Evolutionary conservation across 1,139 yeast genomes (phyloP).

Genomic region (Candida tropicalis): DNA sequence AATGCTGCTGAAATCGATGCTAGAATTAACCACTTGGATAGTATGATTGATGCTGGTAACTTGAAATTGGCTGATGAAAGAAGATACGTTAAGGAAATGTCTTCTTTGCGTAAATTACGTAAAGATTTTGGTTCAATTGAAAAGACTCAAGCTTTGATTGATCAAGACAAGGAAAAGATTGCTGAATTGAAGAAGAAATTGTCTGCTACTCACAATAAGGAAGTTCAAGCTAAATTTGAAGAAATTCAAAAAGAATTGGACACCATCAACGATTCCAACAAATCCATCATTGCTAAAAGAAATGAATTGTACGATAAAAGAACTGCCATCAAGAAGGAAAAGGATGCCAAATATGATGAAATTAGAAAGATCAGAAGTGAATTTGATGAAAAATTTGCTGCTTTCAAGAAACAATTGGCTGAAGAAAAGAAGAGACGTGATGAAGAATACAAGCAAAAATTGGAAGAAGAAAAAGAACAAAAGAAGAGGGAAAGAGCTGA

Average conservation of each 20-base stretch:
- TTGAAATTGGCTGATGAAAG: constrained; percentile 92
- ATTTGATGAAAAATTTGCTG: constrained; percentile 69
- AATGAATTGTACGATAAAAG: constrained; percentile 66
- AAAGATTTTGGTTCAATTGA: constrained; percentile 79
- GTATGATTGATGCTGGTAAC: constrained; percentile 74
- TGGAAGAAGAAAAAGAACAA: constrained; percentile 59
- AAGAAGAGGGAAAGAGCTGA: constrained; percentile 69
- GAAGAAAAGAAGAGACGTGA: constrained; percentile 72
- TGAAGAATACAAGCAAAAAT: constrained; percentile 61
- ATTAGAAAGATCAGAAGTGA: constrained; percentile 68
- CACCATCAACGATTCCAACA: constrained; percentile 59
- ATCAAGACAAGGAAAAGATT: constrained; percentile 76
- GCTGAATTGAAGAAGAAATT: constrained; percentile 73
- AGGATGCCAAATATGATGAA: constrained; percentile 65
- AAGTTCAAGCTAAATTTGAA: constrained; percentile 62
- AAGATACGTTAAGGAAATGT: constrained; percentile 81
- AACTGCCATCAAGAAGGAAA: constrained; percentile 65
- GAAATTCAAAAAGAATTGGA: constrained; percentile 65
- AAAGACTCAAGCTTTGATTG: constrained; percentile 77
- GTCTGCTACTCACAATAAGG: constrained; percentile 64
- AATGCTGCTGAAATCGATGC: constrained; percentile 77
- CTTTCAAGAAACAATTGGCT: constrained; percentile 69
- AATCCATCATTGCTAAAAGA: constrained; percentile 68
- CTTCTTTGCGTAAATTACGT: constrained; percentile 76
- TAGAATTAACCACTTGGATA: constrained; percentile 71